A percentile compares a stretch with the other conserved stretches of the same genome.
phyloP scores from a whole-genome alignment of 257 asterid species.

The Nyctanthes arbortristis region DNA sequence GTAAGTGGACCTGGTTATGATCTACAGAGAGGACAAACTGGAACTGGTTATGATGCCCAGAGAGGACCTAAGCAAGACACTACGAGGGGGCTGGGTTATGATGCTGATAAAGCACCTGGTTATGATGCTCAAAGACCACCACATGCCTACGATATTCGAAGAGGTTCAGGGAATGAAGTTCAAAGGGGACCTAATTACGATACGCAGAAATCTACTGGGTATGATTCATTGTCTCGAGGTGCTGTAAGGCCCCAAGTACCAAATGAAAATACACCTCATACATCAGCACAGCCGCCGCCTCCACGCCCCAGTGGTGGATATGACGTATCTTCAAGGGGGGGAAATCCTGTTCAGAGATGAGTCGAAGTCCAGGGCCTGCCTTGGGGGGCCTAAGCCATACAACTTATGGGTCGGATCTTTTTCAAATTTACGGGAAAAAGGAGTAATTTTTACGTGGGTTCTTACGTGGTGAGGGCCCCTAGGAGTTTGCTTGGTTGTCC shows the following conservation, averaged over 20 bases:
- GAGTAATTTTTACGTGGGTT: too few species aligned
- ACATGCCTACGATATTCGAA: slow-evolving; percentile 45
- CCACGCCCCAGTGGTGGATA: slow-evolving; percentile 44
- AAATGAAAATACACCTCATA: slow-evolving; percentile 34
- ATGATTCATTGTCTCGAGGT: slow-evolving; percentile 45
- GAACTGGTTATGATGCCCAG: slow-evolving; percentile 37
- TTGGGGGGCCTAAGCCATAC: too few species aligned
- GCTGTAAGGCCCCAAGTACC: slow-evolving; percentile 49
- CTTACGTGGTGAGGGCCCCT: too few species aligned
- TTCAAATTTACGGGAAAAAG: too few species aligned
- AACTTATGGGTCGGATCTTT: too few species aligned
- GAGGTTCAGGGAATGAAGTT: slow-evolving; percentile 52
- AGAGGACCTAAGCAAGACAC: slow-evolving; percentile 22
- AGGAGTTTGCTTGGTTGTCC: too few species aligned
- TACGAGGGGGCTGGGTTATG: slow-evolving; percentile 30
- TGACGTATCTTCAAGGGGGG: slow-evolving; percentile 50
- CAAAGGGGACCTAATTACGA: slow-evolving; percentile 45
- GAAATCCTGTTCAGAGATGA: slow-evolving; percentile 55
- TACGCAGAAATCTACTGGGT: slow-evolving; percentile 36
- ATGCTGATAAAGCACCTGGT: slow-evolving; percentile 24
- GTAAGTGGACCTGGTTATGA: slow-evolving; percentile 42
- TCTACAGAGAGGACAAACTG: slow-evolving; percentile 38
- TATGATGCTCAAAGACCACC: slow-evolving; percentile 23
- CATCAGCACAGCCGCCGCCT: slow-evolving; percentile 43
- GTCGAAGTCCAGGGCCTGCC: neutral